A percentile compares a stretch with the other conserved stretches of the same genome.
Evolutionary conservation across 495 filamentous ascomycete genomes (phyloP).

Genomic region (Trichocladium uniseriatum): DNA sequence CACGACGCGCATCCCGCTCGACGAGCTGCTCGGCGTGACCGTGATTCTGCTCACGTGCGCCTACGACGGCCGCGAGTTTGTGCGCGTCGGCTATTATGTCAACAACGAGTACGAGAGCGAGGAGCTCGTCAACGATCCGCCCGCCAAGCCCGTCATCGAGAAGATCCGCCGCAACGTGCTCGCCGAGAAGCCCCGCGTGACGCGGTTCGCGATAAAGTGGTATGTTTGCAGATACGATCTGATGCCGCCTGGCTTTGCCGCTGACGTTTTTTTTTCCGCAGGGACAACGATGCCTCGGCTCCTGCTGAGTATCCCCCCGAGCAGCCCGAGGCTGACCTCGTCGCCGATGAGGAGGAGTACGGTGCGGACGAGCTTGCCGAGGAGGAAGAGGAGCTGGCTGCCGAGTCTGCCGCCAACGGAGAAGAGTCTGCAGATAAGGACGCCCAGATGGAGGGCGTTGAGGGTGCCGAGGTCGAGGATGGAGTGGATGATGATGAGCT

Average conservation of each 20-base stretch:
- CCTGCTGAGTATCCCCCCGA: slow-evolving; percentile 94
- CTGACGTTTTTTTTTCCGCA: slow-evolving; percentile 26
- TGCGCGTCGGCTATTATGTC: slow-evolving; percentile 97
- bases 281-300: slow-evolving; percentile 93
- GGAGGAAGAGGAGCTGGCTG: slow-evolving; percentile 48
- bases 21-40: slow-evolving; percentile 93
- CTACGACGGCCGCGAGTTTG: slow-evolving; percentile 93
- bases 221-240: slow-evolving; percentile 33
- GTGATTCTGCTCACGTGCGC: slow-evolving; percentile 94
- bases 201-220: slow-evolving; percentile 99
- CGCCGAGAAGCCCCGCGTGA: slow-evolving; percentile 94
- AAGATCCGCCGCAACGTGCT: slow-evolving; percentile 84
- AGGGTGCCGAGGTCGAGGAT: slow-evolving; percentile 37
- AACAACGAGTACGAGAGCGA: slow-evolving; percentile 97
- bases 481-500: slow-evolving; percentile 61
- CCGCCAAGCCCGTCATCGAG: slow-evolving; percentile 83
- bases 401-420: slow-evolving; percentile 30
- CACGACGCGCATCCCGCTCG: slow-evolving; percentile 77
- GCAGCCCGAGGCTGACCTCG: slow-evolving; percentile 85
- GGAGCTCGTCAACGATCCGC: slow-evolving; percentile 77
- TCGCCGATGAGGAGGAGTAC: slow-evolving; percentile 80
- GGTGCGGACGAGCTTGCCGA: slow-evolving; percentile 76
- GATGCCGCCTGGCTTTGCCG: neutral
- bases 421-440: slow-evolving; percentile 51
- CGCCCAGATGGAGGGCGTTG: slow-evolving; percentile 74